Base-by-base conservation (phyloP, 495 filamentous ascomycete genomes). In the Letharia columbiana region DNA sequence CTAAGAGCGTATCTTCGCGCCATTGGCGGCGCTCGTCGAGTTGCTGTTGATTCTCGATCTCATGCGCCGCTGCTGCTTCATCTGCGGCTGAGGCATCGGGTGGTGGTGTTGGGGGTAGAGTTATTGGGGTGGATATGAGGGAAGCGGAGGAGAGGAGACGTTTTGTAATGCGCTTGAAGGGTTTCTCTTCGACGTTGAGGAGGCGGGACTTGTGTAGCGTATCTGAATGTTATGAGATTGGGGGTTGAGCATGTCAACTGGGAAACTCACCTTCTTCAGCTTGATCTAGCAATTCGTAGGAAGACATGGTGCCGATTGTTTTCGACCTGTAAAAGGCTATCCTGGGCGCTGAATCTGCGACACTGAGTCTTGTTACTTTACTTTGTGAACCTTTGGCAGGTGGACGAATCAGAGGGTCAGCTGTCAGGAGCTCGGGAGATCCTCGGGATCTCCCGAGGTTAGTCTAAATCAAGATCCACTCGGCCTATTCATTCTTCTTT, bases 181-280 rank as follows among this genome's bases (percentile, higher is more conserved):
- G 91, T 62, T 91, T 91, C 72, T 95, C 89, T 81, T 98, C 94
- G 69, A 97, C 89, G 70, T 87, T 87, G 44, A 98, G 84, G 33
- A 96, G 90, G 35, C 94, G 94, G 45, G 85, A 82, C 73, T 92
- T 95, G 81, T 97, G 92, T 39, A 97, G 87, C 54, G 90, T 85
- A 75, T 95, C 92, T 86, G 71, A 44, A 63, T 49, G 11, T 35
- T 63, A 62, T 65, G 41, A 66, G 64, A 39, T 37, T 45, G 31
- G 13, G 35, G n/a, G 42, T 42, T 6, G 45, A 45, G 12, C 17
- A 18, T 15, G 54, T 66, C 49, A 61, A 50, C 35, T 60, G 66
- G 70, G 68, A 75, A 69, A 61, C 47, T 49, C 69, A 82, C 82
- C 82, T 81, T 84, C 82, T 71, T 83, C 81, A 61, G 75, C 72